Percentiles rank a stretch among this genome's conserved stretches.
Evolutionary conservation across 2,329 filamentous ascomycete species (phyloP).

Genomic region (Elsinoe ampelina): DNA sequence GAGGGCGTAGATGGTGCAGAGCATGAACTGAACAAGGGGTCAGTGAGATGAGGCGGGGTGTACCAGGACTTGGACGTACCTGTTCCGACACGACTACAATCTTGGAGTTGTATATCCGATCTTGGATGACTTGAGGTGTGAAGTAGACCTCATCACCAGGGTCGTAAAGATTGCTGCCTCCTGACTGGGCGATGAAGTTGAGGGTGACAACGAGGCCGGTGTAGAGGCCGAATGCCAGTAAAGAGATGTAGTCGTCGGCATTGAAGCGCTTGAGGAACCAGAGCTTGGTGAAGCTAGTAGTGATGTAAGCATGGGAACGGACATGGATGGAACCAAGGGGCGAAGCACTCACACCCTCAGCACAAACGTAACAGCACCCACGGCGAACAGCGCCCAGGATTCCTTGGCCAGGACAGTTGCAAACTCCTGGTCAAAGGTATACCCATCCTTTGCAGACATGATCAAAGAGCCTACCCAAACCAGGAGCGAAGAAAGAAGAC

Average conservation of each 20-base stretch:
- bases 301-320: conserved; percentile 5
- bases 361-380: conserved; percentile 14
- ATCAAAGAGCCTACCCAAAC: neutral
- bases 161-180: conserved; percentile 36
- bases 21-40: conserved; percentile 39
- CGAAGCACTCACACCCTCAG: conserved; percentile 13
- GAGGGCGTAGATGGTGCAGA: conserved; percentile 48
- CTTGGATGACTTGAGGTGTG: conserved; percentile 30
- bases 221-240: conserved; percentile 34
- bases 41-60: conserved; percentile 34
- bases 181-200: conserved; percentile 33
- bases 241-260: conserved; percentile 50
- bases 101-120: conserved; percentile 35
- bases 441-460: conserved; percentile 1
- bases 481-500: neutral
- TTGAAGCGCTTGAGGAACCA: conserved; percentile 35
- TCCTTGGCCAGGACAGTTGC: conserved; percentile 11
- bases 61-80: conserved; percentile 41
- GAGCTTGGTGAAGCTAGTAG: conserved; percentile 13
- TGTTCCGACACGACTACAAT: conserved; percentile 38
- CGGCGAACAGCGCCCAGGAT: conserved; percentile 16
- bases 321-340: neutral
- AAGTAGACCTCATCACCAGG: conserved; percentile 23
- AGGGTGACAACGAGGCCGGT: conserved; percentile 35
- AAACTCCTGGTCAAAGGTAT: conserved; percentile 12